Percentiles rank a stretch among this genome's conserved stretches.
Conservation (phyloP, 2,329 filamentous ascomycete genomes). For the Lithohypha guttulata region DNA sequence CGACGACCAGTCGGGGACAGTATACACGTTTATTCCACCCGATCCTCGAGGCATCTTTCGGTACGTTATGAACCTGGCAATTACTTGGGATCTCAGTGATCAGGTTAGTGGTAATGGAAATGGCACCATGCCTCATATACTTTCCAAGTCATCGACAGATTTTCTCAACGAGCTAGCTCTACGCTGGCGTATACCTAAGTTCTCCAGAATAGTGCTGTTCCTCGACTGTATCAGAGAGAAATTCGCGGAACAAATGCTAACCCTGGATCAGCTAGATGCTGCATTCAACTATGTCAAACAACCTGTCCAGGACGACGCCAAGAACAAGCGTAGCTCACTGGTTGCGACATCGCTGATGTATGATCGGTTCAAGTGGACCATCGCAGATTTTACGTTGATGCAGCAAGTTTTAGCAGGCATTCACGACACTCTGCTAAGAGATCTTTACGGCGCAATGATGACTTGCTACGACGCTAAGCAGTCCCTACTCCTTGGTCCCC, state of each 20-base stretch:
- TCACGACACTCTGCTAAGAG: constrained; percentile 72
- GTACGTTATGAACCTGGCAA: constrained; percentile 65
- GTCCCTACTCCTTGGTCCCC: constrained; percentile 58
- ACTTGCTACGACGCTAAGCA: constrained; percentile 76
- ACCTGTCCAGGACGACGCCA: constrained; percentile 50
- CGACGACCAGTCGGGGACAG: constrained; percentile 36
- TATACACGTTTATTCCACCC: constrained; percentile 81
- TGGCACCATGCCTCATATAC: constrained; percentile 38
- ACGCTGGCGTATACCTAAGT: constrained; percentile 81
- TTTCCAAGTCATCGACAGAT: constrained; percentile 69
- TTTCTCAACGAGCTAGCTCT: constrained; percentile 74
- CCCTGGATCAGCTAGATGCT: constrained; percentile 68
- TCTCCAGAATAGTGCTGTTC: constrained; percentile 67
- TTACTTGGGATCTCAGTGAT: constrained; percentile 51
- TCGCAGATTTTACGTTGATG: constrained; percentile 59
- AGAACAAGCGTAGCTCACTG: constrained; percentile 45
- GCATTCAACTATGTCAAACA: constrained; percentile 75
- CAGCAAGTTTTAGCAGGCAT: constrained; percentile 63
- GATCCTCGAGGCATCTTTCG: constrained; percentile 77
- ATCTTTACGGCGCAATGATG: constrained; percentile 79
- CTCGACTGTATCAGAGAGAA: constrained; percentile 78
- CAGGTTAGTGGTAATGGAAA: constrained; percentile 36
- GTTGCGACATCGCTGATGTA: constrained; percentile 34
- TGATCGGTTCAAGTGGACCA: constrained; percentile 56
- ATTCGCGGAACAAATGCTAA: constrained; percentile 72